Evolutionary conservation across 495 filamentous ascomycete species (phyloP), one percentile per base, ranked within the genome.

Genomic region (Neurospora sp.): DNA sequence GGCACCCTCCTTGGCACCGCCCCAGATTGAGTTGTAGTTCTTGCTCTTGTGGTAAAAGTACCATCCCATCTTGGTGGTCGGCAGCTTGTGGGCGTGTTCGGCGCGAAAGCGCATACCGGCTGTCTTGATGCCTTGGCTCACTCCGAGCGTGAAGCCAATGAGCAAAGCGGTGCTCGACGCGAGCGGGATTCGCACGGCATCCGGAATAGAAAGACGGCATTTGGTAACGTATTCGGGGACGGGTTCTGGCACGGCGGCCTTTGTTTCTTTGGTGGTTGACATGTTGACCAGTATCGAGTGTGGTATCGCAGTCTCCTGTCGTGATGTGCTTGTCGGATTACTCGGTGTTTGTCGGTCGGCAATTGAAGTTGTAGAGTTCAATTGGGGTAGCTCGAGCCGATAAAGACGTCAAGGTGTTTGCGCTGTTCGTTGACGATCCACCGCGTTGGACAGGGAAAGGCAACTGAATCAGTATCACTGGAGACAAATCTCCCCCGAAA

Each of bases 41-140:
- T 98, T 98, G 77, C 89, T 93, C 82, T 97, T 98, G 82, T 98
- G 96, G 80, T 99, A 99, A 37, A 98, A 88, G 79, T 93, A 99
- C 96, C 96, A 99, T 38, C 93, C 96, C 9, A 88, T 88, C 31
- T 91, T 88, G n/a, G 88, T 88, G 7, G 84, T 89, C 28, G 96
- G 96, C 66, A 96, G 89, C 76, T 94, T 90, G 83, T 99, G 96
- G 28, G 96, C 92, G 78, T 99, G 96, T 83, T 99, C 80, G 24
- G 96, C 96, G 70, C 95, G 92, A 82, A 98, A 99, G 69, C 90
- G 89, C 45, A 97, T 85, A 40, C 90, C 89, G 19, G 93, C 89
- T 75, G 84, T 89, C 79, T 89, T 89, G 79, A 89, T 89, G 43
- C 92, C 93, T 48, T 96, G 88, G 7, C 88, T 85, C 6, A 90